A percentile compares a stretch with the other conserved stretches of the same genome.
Evolutionary conservation across 2,329 filamentous ascomycete species (phyloP).

Genomic region (Helotiales sp.): DNA sequence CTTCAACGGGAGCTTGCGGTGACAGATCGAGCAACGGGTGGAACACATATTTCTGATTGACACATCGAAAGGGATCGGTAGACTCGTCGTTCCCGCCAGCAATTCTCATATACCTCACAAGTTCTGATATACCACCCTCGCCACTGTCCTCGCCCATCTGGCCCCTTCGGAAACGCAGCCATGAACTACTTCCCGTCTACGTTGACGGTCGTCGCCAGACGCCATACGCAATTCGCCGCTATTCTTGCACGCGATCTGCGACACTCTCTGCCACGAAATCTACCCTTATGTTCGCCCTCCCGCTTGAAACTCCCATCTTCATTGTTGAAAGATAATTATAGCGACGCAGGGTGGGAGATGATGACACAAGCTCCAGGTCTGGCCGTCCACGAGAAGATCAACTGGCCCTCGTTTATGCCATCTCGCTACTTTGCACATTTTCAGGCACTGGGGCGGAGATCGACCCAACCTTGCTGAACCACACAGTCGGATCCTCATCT

Average conservation of each 20-base stretch:
- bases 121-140: no score
- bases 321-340: background rate
- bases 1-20: no score
- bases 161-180: background rate
- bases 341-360: constrained; percentile 4
- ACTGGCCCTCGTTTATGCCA: constrained; percentile 4
- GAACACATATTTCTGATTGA: no score
- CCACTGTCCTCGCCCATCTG: no score
- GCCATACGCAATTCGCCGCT: background rate
- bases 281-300: background rate
- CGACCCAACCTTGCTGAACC: background rate
- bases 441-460: background rate
- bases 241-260: background rate
- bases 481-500: background rate
- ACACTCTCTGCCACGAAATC: background rate
- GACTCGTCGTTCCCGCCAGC: no score
- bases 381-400: background rate
- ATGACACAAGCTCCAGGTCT: constrained; percentile 1
- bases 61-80: no score
- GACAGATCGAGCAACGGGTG: no score
- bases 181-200: background rate
- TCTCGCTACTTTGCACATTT: constrained; percentile 12
- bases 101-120: no score
- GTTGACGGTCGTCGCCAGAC: no score
- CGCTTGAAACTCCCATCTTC: background rate